Evolutionary conservation across 768 basidiomycete genomes (phyloP).

Genomic region (Boletus reticuloceps): DNA sequence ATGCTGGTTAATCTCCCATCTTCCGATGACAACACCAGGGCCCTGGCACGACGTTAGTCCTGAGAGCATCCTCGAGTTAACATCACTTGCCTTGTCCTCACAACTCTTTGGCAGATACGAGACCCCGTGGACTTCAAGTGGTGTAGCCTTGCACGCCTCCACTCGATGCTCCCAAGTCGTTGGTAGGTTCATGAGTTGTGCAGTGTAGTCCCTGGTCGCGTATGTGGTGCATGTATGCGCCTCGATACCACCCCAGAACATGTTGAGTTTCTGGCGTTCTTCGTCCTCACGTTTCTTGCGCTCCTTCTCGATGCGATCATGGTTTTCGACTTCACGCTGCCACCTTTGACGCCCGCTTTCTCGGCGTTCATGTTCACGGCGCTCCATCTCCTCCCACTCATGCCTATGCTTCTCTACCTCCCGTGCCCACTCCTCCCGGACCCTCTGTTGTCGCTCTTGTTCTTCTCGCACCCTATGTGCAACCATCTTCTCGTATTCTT

Average conservation of each 20-base stretch:
- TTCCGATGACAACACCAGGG: constrained; percentile 19
- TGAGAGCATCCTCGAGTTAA: background rate
- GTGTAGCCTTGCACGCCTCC: constrained; percentile 26
- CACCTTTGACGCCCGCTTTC: constrained; percentile 12
- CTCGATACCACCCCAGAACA: constrained; percentile 22
- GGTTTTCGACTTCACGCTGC: constrained; percentile 20
- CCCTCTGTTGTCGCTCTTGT: background rate
- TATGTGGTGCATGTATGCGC: constrained; percentile 24
- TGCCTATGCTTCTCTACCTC: constrained; percentile 1
- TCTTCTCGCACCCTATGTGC: constrained; percentile 1
- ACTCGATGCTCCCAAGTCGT: constrained; percentile 18
- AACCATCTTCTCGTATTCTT: constrained; percentile 1
- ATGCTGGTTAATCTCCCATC: constrained; percentile 24
- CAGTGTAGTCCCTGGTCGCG: constrained; percentile 28
- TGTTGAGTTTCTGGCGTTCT: constrained; percentile 26
- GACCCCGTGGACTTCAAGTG: constrained; percentile 22
- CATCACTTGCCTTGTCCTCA: constrained; percentile 17
- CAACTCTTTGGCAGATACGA: constrained; percentile 17
- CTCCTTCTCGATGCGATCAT: constrained; percentile 12
- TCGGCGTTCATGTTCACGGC: constrained; percentile 4
- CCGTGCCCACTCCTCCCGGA: constrained; percentile 3
- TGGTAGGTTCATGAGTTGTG: constrained; percentile 28
- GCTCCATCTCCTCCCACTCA: constrained; percentile 12
- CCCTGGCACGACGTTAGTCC: constrained; percentile 10
- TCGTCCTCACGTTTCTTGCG: constrained; percentile 19